Evolutionary conservation across 139 green algal species (phyloP).

Genomic region (Edaphochlamys debaryana): DNA sequence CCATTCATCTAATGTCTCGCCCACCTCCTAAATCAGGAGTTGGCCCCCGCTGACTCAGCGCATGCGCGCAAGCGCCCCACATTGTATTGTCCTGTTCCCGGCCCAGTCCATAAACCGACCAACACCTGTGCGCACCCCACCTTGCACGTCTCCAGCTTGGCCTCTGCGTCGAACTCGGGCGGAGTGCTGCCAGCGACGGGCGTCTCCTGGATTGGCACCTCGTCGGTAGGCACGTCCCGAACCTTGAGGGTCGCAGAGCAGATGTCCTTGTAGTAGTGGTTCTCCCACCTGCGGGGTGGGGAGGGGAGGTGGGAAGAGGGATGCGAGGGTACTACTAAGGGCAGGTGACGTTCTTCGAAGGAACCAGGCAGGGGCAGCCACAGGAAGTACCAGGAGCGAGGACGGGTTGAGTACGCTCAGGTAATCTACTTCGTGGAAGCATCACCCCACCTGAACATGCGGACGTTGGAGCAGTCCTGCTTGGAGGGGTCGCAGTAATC

Average conservation of each 20-base stretch:
- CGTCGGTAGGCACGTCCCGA: not conserved
- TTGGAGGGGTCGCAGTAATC: slow-evolving; percentile 26
- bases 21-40: no score
- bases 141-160: not conserved
- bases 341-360: not conserved
- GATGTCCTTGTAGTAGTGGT: slow-evolving; percentile 22
- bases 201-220: not conserved
- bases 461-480: no score
- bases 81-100: no score
- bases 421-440: no score
- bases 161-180: not conserved
- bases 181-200: not conserved
- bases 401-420: no score
- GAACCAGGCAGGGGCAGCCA: no score
- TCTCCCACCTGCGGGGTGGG: slow-evolving; percentile 26
- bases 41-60: no score
- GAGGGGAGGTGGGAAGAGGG: not conserved
- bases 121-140: no score
- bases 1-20: no score
- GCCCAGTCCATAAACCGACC: no score
- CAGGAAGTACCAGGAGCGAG: no score
- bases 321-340: not conserved
- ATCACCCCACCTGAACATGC: slow-evolving; percentile 28
- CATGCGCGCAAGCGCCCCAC: no score
- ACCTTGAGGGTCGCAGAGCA: not conserved